Percentiles rank a stretch among this genome's conserved stretches.
Evolutionary conservation across 2,329 filamentous ascomycete species (phyloP).

Genomic region (Fusarium dlaminii): DNA sequence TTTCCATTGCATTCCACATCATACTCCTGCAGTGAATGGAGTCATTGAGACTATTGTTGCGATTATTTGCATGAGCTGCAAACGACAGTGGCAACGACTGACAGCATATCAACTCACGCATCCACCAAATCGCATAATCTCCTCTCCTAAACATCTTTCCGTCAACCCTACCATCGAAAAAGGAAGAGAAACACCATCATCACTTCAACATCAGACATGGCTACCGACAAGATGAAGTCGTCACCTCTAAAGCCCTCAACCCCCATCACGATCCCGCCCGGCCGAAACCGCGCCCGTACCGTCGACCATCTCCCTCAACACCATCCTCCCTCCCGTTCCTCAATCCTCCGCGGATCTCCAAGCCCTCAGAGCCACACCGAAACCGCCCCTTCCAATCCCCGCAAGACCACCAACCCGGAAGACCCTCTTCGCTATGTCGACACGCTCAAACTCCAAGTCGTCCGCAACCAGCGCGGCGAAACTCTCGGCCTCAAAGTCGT

Average conservation of each 20-base stretch:
- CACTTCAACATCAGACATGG: not conserved
- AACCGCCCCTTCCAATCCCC: too few relatives aligned
- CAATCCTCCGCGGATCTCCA: not conserved
- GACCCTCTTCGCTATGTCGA: slow-evolving; percentile 9
- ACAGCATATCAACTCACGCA: not conserved
- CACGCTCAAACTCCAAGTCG: slow-evolving; percentile 5
- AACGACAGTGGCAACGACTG: not conserved
- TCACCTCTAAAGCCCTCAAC: not conserved
- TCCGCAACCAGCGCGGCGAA: not conserved
- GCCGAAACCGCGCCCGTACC: not conserved
- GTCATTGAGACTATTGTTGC: not conserved
- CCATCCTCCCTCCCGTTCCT: not conserved
- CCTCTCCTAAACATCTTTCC: not conserved
- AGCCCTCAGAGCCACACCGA: not conserved
- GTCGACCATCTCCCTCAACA: not conserved
- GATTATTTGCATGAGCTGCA: not conserved
- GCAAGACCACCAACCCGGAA: too few relatives aligned
- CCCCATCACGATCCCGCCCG: not conserved
- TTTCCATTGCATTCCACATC: not conserved
- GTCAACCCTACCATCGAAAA: not conserved
- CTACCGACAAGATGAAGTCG: not conserved
- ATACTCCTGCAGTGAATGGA: not conserved
- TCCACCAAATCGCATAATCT: not conserved
- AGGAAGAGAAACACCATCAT: too few relatives aligned
- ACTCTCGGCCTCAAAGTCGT: not conserved